A percentile compares a stretch with the other conserved stretches of the same genome.
These are phyloP conservation scores for Cryptococcus deneoformans DNA, from an alignment of 1,284 basidiomycete genomes.

Conservation along the genomic window DNA sequence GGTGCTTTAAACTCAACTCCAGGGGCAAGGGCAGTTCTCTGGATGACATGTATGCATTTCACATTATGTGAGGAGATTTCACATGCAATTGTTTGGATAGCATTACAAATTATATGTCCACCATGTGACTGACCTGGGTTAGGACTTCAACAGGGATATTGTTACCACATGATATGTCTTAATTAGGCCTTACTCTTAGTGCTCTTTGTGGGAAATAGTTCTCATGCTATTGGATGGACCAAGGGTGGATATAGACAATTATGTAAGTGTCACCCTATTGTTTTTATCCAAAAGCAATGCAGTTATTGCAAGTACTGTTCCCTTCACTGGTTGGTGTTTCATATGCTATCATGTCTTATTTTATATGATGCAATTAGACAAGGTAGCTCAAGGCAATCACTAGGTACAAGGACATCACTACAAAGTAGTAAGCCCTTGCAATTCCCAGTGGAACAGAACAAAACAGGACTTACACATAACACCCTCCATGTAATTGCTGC, in stretches of 20 bases:
- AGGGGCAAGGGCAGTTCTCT: too few species aligned
- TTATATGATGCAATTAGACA: conserved; percentile 14
- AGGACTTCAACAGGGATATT: too few species aligned
- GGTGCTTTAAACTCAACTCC: too few species aligned
- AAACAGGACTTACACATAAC: conserved; percentile 41
- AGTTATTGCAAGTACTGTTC: not conserved
- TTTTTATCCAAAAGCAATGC: not conserved
- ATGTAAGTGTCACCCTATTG: not conserved
- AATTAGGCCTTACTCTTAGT: too few species aligned
- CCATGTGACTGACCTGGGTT: too few species aligned
- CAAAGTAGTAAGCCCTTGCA: not conserved
- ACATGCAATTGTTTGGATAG: too few species aligned
- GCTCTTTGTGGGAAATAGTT: not conserved
- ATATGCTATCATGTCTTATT: too few species aligned
- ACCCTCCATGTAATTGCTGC: conserved; percentile 85
- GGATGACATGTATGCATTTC: too few species aligned
- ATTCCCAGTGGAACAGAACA: not conserved
- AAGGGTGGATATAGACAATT: not conserved
- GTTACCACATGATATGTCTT: too few species aligned
- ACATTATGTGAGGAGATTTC: too few species aligned
- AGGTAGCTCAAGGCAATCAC: conserved; percentile 58
- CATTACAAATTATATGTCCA: too few species aligned
- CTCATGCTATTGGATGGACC: not conserved
- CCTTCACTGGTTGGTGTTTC: too few species aligned
- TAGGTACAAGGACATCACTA: conserved; percentile 60